Percentiles rank a stretch among this genome's conserved stretches.
Evolutionary conservation across 257 asterid genomes (phyloP).

Genomic region (Osmanthus fragrans): DNA sequence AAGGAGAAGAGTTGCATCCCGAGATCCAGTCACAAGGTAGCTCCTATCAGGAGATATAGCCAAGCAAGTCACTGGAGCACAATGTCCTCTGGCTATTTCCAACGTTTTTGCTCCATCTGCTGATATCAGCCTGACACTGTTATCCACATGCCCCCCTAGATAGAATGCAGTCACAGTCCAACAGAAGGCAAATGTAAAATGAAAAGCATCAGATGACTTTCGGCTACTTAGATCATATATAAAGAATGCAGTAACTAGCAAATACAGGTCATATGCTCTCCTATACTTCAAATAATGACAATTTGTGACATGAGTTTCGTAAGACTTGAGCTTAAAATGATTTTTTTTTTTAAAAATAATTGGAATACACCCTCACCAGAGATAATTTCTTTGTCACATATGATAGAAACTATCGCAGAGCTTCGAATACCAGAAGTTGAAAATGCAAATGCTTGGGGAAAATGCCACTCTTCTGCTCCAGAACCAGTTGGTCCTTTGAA

Average conservation of each 20-base stretch:
- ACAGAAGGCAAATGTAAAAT: constrained; percentile 16
- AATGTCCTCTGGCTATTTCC: constrained; percentile 95
- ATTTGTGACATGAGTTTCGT: constrained; percentile 10
- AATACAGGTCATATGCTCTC: background rate
- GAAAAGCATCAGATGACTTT: constrained; percentile 13
- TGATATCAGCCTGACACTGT: constrained; percentile 82
- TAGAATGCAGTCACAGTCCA: constrained; percentile 18
- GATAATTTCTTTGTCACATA: constrained; percentile 82
- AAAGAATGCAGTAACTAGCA: background rate
- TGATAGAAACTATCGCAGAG: constrained; percentile 71
- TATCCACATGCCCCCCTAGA: constrained; percentile 94
- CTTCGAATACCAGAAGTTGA: constrained; percentile 83
- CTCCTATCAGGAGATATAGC: constrained; percentile 77
- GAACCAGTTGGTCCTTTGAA: constrained; percentile 73
- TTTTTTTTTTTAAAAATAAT: background rate
- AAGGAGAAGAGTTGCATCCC: constrained; percentile 77
- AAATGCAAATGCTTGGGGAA: constrained; percentile 86
- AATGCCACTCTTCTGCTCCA: constrained; percentile 75
- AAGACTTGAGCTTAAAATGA: background rate
- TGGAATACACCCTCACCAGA: constrained; percentile 57
- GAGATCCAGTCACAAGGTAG: constrained; percentile 92
- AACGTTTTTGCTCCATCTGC: constrained; percentile 93
- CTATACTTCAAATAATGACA: background rate
- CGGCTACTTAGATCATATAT: background rate
- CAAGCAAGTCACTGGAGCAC: constrained; percentile 92